These are phyloP conservation scores for Sanghuangporus weigelae DNA, from an alignment of 1,284 basidiomycete species.

Conservation along the genomic window DNA sequence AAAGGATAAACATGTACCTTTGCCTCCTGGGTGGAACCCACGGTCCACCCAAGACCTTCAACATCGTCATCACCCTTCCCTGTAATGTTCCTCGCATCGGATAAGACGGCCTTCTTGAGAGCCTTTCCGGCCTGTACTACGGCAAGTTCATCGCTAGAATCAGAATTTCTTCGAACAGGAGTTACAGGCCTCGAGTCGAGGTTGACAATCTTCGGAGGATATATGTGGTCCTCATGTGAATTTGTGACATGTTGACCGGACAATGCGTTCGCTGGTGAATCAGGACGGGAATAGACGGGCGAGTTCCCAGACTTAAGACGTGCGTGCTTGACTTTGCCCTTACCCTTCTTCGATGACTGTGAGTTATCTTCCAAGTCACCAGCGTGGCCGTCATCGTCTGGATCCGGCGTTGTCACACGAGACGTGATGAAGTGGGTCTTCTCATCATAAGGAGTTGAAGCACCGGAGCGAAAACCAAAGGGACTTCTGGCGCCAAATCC, in stretches of 20 bases:
- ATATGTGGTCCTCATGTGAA: conserved; percentile 3
- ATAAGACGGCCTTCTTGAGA: conserved; percentile 61
- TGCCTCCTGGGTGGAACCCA: conserved; percentile 55
- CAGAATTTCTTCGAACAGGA: conserved; percentile 13
- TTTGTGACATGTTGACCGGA: background rate
- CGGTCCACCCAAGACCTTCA: conserved; percentile 42
- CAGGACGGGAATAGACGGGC: conserved; percentile 12
- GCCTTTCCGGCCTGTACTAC: conserved; percentile 55
- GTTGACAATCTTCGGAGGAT: conserved; percentile 9
- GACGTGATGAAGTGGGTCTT: conserved; percentile 15
- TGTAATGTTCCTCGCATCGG: conserved; percentile 67
- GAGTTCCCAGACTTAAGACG: background rate
- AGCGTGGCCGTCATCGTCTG: conserved; percentile 14
- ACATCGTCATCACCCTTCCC: conserved; percentile 37
- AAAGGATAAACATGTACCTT: conserved; percentile 41
- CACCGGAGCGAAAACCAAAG: conserved; percentile 20
- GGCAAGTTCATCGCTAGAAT: conserved; percentile 29
- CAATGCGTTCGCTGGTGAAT: conserved; percentile 4
- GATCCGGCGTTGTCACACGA: conserved; percentile 8
- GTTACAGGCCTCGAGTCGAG: conserved; percentile 11
- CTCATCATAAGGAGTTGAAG: conserved; percentile 16
- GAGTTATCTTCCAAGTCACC: conserved; percentile 18
- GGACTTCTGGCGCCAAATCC: conserved; percentile 28
- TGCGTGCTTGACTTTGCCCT: conserved; percentile 25
- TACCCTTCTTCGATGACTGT: conserved; percentile 27